Base-by-base conservation (phyloP, 495 filamentous ascomycete species). In the Aspergillus sclerotioniger region DNA sequence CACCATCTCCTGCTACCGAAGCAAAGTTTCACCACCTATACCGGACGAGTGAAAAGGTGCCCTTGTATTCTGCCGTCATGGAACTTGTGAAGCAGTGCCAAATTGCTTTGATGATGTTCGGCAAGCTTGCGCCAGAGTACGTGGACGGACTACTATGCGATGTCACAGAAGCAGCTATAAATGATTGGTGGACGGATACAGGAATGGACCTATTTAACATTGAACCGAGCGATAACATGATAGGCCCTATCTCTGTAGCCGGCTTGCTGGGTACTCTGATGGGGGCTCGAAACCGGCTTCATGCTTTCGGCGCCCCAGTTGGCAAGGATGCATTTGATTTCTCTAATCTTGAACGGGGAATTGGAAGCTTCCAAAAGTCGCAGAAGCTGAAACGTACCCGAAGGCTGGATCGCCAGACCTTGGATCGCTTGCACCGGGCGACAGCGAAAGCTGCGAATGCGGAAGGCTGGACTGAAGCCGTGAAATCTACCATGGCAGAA, bases 171-270 rank as follows among this genome's bases (percentile, higher is more conserved):
- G 85, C 81, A 56, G 90, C 92, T 3, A 86, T 98, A 64, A 87
- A 85, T 61, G 90, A 96, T 71, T 98, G 95, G 94, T 98, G 94
- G 94, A 85, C 87, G 3, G 91, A 97, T 62, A 87, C 97, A 44
- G 94, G 95, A 4, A 88, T 87, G 0, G 92, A 97, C 47, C 82
- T 90, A 58, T 96, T 92, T 73, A 95, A 90, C 55, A 79, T 90
- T 19, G 95, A 98, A 71, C 95, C 94, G 2, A 89, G 85, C 19
- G 95, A 98, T 71, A 92, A 92, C 12, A 89, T 92, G 29, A 74
- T 98, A 7, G 94, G 94, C 0, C 92, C 94, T 3, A 96, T 92
- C 0, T 97, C 90, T 0, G 92, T 98, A 13, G 87, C 91, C 21
- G 95, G 90, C 3, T 72, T 98, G 25, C 74, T 98, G 17, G 94